Evolutionary conservation across 306 rosid genomes (phyloP).

Genomic region (Crataegus laevigata): DNA sequence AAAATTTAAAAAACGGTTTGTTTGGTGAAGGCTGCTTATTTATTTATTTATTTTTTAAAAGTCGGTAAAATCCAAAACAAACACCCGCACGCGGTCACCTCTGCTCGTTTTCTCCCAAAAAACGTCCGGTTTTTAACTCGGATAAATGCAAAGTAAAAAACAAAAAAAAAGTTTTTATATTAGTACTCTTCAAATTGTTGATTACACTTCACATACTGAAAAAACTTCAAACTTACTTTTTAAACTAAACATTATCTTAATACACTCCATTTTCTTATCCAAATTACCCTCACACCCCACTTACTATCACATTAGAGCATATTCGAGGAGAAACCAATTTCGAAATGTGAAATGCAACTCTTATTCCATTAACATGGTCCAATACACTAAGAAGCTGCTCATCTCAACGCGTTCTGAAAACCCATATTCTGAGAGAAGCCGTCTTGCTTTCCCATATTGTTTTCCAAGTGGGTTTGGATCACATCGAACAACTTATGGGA

Average conservation of each 20-base stretch:
- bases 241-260: too few species aligned
- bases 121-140: not conserved
- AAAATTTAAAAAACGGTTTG: not conserved
- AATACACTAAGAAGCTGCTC: constrained; percentile 41
- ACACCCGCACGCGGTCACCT: not conserved
- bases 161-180: too few species aligned
- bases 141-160: not conserved
- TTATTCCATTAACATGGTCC: too few species aligned
- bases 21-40: not conserved
- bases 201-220: too few species aligned
- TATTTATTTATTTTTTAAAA: not conserved
- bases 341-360: too few species aligned
- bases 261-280: too few species aligned
- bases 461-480: constrained; percentile 66
- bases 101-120: not conserved
- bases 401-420: constrained; percentile 75
- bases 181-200: too few species aligned
- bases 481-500: constrained; percentile 51
- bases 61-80: not conserved
- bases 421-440: constrained; percentile 73
- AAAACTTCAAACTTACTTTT: too few species aligned
- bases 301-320: too few species aligned
- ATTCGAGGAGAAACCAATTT: too few species aligned
- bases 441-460: constrained; percentile 74
- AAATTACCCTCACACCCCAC: too few species aligned